phyloP scores from a whole-genome alignment of 2,329 filamentous ascomycete species.

The Pyrenochaeta sp. region DNA sequence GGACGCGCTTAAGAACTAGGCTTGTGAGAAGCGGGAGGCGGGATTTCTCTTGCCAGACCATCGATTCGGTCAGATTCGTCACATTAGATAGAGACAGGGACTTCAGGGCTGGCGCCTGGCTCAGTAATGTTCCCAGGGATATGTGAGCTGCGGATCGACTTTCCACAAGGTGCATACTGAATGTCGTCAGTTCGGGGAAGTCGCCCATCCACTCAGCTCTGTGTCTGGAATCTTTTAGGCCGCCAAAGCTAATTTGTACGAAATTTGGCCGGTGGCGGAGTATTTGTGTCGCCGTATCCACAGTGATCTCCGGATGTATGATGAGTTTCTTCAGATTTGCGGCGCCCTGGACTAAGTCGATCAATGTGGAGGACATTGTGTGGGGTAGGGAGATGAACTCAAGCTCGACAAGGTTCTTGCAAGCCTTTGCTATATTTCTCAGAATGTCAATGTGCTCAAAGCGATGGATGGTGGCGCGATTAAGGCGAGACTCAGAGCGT shows the following conservation, averaged over 20 bases:
- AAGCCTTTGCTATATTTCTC: slow-evolving; percentile 50
- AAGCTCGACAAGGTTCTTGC: slow-evolving; percentile 44
- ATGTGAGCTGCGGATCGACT: neutral
- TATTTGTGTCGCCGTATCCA: slow-evolving; percentile 40
- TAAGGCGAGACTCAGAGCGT: slow-evolving; percentile 49
- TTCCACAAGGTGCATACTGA: slow-evolving; percentile 19
- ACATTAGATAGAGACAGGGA: slow-evolving; percentile 20
- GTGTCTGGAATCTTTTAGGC: neutral
- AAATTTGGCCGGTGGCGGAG: slow-evolving; percentile 34
- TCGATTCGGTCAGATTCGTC: neutral
- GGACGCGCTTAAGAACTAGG: slow-evolving; percentile 19
- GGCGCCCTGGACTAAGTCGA: slow-evolving; percentile 39
- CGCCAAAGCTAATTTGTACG: slow-evolving; percentile 32
- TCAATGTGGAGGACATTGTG: slow-evolving; percentile 34
- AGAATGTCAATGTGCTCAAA: slow-evolving; percentile 52
- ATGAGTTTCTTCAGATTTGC: slow-evolving; percentile 35
- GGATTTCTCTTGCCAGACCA: slow-evolving; percentile 1
- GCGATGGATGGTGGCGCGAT: slow-evolving; percentile 40
- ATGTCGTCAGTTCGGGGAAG: slow-evolving; percentile 32
- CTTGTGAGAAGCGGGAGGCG: slow-evolving; percentile 14
- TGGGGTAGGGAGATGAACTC: slow-evolving; percentile 39
- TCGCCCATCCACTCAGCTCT: slow-evolving; percentile 33
- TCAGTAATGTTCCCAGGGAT: slow-evolving; percentile 7
- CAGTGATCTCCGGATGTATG: slow-evolving; percentile 33
- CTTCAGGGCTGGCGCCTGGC: slow-evolving; percentile 23